These are phyloP conservation scores for Ceratobasidium sp. DNA, from an alignment of 1,284 basidiomycete genomes.

Conservation along the genomic window DNA sequence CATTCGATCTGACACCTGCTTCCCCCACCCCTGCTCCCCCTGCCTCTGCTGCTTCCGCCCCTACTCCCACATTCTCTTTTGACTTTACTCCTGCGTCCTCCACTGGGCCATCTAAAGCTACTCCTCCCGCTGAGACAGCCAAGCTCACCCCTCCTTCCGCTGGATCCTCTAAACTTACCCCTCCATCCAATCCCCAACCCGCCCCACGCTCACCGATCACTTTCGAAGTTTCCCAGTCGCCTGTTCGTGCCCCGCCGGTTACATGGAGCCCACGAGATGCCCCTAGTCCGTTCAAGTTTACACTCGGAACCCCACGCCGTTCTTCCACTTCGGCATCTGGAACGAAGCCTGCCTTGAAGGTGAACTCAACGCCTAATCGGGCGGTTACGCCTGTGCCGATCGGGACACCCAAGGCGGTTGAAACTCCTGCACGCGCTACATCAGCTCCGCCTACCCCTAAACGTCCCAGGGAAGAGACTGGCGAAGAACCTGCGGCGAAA, in stretches of 20 bases:
- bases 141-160: too few relatives aligned
- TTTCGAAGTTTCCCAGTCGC: conserved; percentile 12
- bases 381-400: conserved; percentile 10
- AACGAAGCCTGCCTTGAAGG: background rate
- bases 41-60: too few relatives aligned
- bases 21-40: too few relatives aligned
- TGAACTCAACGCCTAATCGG: conserved; percentile 5
- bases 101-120: too few relatives aligned
- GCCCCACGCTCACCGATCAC: conserved; percentile 5
- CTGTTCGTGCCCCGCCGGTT: conserved; percentile 12
- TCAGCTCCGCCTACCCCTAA: conserved; percentile 29
- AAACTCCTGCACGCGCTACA: conserved; percentile 9
- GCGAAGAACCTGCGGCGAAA: background rate
- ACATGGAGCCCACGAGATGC: conserved; percentile 30
- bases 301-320: conserved; percentile 12
- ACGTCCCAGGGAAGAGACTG: conserved; percentile 4
- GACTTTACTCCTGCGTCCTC: background rate
- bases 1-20: too few relatives aligned
- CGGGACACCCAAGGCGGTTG: conserved; percentile 14
- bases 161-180: background rate
- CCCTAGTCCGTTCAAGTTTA: conserved; percentile 23
- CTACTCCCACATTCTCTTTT: background rate
- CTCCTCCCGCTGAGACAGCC: too few relatives aligned
- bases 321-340: background rate
- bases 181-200: background rate